Evolutionary conservation across 2,329 filamentous ascomycete species (phyloP).

Genomic region (Aspergillus transmontanensis): DNA sequence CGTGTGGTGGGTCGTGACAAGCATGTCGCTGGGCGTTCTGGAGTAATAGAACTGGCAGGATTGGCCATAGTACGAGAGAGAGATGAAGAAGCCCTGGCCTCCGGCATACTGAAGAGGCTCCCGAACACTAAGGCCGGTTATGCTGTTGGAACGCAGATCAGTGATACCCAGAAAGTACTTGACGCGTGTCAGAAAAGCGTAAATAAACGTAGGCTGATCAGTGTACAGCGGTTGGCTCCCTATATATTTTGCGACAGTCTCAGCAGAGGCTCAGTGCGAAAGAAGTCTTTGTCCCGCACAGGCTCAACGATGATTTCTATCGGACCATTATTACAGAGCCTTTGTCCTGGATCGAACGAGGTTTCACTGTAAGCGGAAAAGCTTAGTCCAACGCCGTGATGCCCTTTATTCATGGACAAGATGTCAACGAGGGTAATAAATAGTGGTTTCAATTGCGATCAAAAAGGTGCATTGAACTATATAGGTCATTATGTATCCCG

Average conservation of each 20-base stretch:
- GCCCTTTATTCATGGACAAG: not conserved
- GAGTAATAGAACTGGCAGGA: not conserved
- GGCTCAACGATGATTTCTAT: not conserved
- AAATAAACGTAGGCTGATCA: not conserved
- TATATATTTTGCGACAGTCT: not conserved
- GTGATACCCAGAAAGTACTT: not conserved
- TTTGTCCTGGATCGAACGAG: not conserved
- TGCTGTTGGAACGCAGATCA: not conserved
- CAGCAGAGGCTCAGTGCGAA: not conserved
- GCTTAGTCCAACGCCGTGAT: not conserved
- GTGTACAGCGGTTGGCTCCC: not conserved
- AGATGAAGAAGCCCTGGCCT: not conserved
- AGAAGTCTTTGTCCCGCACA: not conserved
- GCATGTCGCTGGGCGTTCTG: not conserved
- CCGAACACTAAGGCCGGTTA: not conserved
- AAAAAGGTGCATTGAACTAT: slow-evolving; percentile 1
- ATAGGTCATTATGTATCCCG: not conserved
- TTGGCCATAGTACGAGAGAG: not conserved
- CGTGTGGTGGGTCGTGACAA: too few relatives aligned
- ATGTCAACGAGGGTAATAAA: not conserved
- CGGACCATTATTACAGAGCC: not conserved
- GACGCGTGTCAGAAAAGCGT: not conserved
- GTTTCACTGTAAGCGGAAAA: not conserved
- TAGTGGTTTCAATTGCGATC: not conserved
- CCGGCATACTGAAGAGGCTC: not conserved